Evolutionary conservation across 345 rosid genomes (phyloP).

Genomic region (Gossypium rotundifolium): DNA sequence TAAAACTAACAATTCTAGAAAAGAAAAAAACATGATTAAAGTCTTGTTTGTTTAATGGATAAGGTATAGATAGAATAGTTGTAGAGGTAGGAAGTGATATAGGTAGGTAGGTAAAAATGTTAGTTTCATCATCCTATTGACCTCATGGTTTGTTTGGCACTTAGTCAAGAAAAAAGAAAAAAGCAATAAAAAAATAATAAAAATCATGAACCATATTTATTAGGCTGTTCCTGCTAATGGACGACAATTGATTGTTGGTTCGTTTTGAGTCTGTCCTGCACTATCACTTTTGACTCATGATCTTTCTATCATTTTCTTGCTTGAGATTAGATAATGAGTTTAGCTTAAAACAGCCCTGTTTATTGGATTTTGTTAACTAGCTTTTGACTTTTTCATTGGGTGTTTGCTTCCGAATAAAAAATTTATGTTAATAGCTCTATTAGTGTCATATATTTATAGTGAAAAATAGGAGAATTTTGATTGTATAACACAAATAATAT

Average conservation of each 20-base stretch:
- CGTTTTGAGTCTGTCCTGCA: neutral
- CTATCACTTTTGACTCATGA: neutral
- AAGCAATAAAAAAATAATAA: neutral
- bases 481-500: no score
- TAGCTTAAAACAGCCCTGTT: no score
- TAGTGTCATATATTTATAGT: no score
- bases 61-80: no score
- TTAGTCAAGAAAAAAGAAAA: neutral
- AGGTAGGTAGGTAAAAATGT: neutral
- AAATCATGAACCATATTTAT: neutral
- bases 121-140: neutral
- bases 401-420: no score
- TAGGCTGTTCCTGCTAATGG: neutral
- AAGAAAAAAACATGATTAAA: no score
- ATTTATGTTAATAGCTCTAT: no score
- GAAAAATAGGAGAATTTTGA: no score
- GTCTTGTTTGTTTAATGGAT: no score
- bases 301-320: neutral
- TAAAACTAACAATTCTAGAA: no score
- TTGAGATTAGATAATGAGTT: neutral
- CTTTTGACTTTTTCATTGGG: no score
- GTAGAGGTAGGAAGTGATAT: neutral
- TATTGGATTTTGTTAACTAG: no score
- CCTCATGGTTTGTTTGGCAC: slow-evolving; percentile 17
- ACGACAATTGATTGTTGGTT: slow-evolving; percentile 5